Evolutionary conservation across 1,139 yeast species (phyloP).

Genomic region (Petasospora fabianii): DNA sequence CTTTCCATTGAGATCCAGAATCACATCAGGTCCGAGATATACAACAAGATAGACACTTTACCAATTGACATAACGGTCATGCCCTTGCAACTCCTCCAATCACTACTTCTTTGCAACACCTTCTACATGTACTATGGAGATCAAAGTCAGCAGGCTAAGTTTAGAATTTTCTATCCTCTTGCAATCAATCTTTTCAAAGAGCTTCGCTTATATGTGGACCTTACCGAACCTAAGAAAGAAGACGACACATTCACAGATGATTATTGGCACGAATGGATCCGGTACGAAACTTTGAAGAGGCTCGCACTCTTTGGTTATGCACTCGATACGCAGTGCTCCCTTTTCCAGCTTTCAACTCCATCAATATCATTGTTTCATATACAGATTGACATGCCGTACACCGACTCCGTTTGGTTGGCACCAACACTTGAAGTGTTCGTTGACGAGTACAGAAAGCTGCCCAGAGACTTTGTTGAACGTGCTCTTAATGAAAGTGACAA

Average conservation of each 20-base stretch:
- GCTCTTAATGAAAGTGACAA: constrained; percentile 3
- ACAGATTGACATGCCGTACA: constrained; percentile 39
- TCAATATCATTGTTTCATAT: constrained; percentile 35
- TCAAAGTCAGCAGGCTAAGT: constrained; percentile 18
- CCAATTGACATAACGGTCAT: constrained; percentile 10
- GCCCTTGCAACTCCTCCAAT: constrained; percentile 27
- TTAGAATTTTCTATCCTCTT: constrained; percentile 29
- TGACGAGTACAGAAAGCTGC: constrained; percentile 31
- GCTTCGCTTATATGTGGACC: constrained; percentile 22
- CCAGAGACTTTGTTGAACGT: constrained; percentile 29
- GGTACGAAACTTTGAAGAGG: constrained; percentile 33
- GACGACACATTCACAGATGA: constrained; percentile 4
- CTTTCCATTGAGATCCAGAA: constrained; percentile 18
- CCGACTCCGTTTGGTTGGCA: constrained; percentile 42
- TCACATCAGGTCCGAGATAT: constrained; percentile 7
- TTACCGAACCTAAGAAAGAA: constrained; percentile 21
- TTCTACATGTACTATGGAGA: constrained; percentile 28
- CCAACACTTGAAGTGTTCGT: constrained; percentile 27
- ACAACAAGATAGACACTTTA: constrained; percentile 9
- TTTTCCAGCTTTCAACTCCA: constrained; percentile 20
- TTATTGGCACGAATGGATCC: constrained; percentile 32
- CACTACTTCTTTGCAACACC: constrained; percentile 26
- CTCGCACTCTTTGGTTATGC: constrained; percentile 31
- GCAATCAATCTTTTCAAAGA: constrained; percentile 26
- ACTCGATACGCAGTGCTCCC: constrained; percentile 31